Percentiles rank a stretch among this genome's conserved stretches.
phyloP scores from a whole-genome alignment of 768 basidiomycete species.

The Leccinum variicolor region DNA sequence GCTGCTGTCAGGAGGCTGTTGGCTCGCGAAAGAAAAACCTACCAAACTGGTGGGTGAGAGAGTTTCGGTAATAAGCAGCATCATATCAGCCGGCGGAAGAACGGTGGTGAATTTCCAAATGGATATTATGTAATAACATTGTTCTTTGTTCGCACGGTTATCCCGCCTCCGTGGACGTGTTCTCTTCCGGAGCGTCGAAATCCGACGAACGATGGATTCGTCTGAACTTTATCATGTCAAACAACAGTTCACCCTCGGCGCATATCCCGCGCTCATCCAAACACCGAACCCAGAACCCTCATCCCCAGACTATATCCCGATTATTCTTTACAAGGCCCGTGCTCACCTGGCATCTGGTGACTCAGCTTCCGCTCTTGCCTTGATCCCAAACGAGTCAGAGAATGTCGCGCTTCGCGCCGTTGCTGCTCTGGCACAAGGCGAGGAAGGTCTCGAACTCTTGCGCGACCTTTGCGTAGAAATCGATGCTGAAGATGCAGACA shows the following conservation, averaged over 20 bases:
- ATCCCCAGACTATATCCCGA: slow-evolving; percentile 61
- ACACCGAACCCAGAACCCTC: slow-evolving; percentile 54
- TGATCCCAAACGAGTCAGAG: slow-evolving; percentile 57
- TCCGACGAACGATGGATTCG: slow-evolving; percentile 47
- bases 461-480: slow-evolving; percentile 85
- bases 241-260: slow-evolving; percentile 76
- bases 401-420: slow-evolving; percentile 70
- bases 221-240: slow-evolving; percentile 65
- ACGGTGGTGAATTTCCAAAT: neutral
- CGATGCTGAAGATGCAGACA: slow-evolving; percentile 69
- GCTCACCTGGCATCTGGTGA: slow-evolving; percentile 70
- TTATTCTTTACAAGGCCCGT: slow-evolving; percentile 75
- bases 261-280: slow-evolving; percentile 61
- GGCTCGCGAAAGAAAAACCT: neutral
- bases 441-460: slow-evolving; percentile 72
- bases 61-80: neutral
- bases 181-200: neutral
- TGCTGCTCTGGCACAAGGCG: slow-evolving; percentile 61
- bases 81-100: neutral
- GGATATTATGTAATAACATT: neutral
- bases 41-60: neutral
- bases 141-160: too few species aligned
- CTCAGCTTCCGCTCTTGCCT: slow-evolving; percentile 49
- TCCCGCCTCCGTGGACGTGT: neutral
- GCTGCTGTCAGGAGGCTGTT: neutral